These are phyloP conservation scores for Lithospermum erythrorhizon DNA, from an alignment of 257 asterid genomes.

Conservation along the genomic window DNA sequence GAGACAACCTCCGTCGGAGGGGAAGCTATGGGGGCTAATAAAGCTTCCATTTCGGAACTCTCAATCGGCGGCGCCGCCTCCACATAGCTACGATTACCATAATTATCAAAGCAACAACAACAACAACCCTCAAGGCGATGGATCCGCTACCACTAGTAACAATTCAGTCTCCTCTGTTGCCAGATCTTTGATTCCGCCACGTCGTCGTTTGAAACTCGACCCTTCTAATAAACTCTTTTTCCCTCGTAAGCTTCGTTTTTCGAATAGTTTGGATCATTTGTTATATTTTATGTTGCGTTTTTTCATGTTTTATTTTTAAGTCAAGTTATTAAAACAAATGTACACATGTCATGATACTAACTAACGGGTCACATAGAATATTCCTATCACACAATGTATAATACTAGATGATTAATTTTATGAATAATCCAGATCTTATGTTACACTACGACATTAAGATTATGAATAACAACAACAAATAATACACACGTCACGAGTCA, in stretches of 20 bases:
- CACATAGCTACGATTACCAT: slow-evolving; percentile 37
- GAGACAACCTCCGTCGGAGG: slow-evolving; percentile 33
- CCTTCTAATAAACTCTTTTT: slow-evolving; percentile 80
- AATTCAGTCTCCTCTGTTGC: slow-evolving; percentile 77
- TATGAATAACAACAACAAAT: no score
- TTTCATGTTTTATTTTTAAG: no score
- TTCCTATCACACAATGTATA: no score
- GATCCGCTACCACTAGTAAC: slow-evolving; percentile 39
- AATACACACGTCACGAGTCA: no score
- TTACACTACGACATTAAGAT: no score
- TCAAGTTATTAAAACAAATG: no score
- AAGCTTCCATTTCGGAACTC: slow-evolving; percentile 72
- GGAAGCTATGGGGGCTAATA: slow-evolving; percentile 66
- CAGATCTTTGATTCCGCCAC: slow-evolving; percentile 76
- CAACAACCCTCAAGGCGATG: slow-evolving; percentile 42
- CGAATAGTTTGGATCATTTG: no score
- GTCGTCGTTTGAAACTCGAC: slow-evolving; percentile 94
- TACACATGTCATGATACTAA: no score
- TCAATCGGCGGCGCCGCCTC: slow-evolving; percentile 24
- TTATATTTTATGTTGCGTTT: no score
- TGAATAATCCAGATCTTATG: no score
- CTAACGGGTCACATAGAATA: no score
- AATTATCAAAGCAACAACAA: slow-evolving; percentile 21
- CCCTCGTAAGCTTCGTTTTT: slow-evolving; percentile 38
- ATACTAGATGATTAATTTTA: no score